Evolutionary conservation across 1,284 basidiomycete species (phyloP), one percentile per base, ranked within the genome.

Genomic region (Cryptococcus hybrid): DNA sequence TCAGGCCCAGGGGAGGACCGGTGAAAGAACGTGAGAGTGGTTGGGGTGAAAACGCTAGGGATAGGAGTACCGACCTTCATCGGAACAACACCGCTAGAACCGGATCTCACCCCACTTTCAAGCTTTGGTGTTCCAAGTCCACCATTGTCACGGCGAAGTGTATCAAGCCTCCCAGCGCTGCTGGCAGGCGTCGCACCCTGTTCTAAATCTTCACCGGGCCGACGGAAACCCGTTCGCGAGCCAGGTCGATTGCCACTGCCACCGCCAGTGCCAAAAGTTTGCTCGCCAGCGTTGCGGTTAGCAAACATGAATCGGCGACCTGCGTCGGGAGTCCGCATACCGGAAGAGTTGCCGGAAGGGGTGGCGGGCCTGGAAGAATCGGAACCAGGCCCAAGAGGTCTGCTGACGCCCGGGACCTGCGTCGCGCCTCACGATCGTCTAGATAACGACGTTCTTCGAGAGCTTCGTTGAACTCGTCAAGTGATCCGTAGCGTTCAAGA

Each of bases 401-500:
- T 11, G 40, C 40, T 9, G n/a, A 9, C 40, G 30, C 46, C 7
- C 82, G 78, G 9, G 79, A 76, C 9, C 79, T 67, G 24, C 83
- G 81, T 54, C 81, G 81, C 0, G 83, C 83, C 54, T 87, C 85
- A 7, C 88, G 84, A 66, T 91, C 89, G 69, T 97, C 92, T 5
- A 98, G 80, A 24, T 92, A 83, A 1, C 86, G 83, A 7, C 88
- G 82, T 74, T 99, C 95, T 67, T 90, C 88, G 56, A 85, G 83
- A 1, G 92, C 94, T 66, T 94, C 90, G 59, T 92, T 84, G 69
- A 92, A 99, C 3, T 88, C 89, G 47, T 88, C 85, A 47, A 94
- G 73, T 0, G 85, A 86, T 13, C 89, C 90, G 69, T 93, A 96
- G 6, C 92, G 84, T 61, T 98, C 95, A 34, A 92, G 66, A 0